Evolutionary conservation across 306 rosid genomes (phyloP), one percentile per base, ranked within the genome.

Genomic region (Oemleria cerasiformis): DNA sequence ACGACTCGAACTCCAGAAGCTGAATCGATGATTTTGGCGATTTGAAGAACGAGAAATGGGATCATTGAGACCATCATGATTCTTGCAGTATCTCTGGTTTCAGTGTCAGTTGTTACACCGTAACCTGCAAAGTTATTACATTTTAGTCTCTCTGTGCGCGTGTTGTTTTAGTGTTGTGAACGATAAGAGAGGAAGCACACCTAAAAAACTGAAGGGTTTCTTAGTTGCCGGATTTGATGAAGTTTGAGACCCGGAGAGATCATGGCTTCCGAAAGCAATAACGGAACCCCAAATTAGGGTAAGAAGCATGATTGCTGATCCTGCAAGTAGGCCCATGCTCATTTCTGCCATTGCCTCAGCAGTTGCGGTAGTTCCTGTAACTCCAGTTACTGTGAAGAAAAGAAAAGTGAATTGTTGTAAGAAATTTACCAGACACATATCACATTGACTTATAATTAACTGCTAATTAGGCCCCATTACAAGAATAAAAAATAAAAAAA

Each of bases 31-130:
- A 81, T 11, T 69, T 65, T 77, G 2, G 82, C 82, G 30, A 78
- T 30, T 48, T 70, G 80, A 53, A 82, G 82, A 54, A 82, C 54
- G 47, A 78, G 77, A 74, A 70, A 82, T 10, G 86, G 86, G 68
- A 78, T 70, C 50, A 78, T 15, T 7, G 86, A 78, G 23, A 70
- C 39, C 25, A 74, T 6, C 82, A 82, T 71, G 40, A 82, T 44
- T 70, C 82, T 74, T 36, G 86, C 79, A 59, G 74, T 78, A 14
- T 25, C 13, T 40, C 17, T 19, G 5, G 85, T 78, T 7, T 77
- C 77, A 19, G 40, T 67, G 39, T 82, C 82, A 58, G 67, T 70
- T 21, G 72, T 70, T 19, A 78, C 68, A 23, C 85, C 85, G 74
- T 66, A 65, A 60, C 82, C 86, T 78, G 73, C 45, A 77, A 11